Evolutionary conservation across 2,329 filamentous ascomycete species (phyloP), one percentile per base, ranked within the genome.

Genomic region (Alternaria sp.): DNA sequence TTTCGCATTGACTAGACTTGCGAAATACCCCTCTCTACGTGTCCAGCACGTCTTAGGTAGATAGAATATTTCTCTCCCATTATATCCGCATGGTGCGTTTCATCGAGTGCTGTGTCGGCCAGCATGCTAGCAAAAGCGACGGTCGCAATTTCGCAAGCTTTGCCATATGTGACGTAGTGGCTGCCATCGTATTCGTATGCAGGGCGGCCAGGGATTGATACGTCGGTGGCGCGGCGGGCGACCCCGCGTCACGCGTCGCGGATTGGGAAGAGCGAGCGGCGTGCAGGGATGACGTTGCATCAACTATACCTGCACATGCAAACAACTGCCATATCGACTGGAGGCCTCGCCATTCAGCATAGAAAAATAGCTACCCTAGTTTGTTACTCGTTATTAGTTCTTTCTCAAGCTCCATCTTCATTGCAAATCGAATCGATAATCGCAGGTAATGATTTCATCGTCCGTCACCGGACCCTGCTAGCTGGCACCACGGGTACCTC

Each of bases 11-110:
- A 26, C 32, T 54, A 60, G 56, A 57, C 46, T 63, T 62, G 60
- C 63, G 60, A 66, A 63, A 70, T 73, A 72, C 68, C 68, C 67
- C 57, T 61, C 60, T 67, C 58, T 62, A 26, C 25, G 19, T 23
- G 40, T 43, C 11, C 30, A 45, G 25, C 19, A 47, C 12, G 26
- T 13, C n/a, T 17, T 12, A n/a, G 19, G 30, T 50, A 26, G 40
- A n/a, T 51, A 26, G 47, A n/a, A 50, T 36, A 21, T 30, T 21
- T 10, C 12, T 17, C 11, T 15, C 23, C 19, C 40, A n/a, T 30
- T 17, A 5, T 21, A 52, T n/a, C 9, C 21, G 49, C n/a, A 8
- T 40, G 23, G 30, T n/a, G 49, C 13, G 30, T 40, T 52, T 36
- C 19, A 23, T n/a, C 28, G 17, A 6, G 28, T 52, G 26, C 12